These are phyloP conservation scores for Citrus mangshanensis DNA, from an alignment of 345 rosid genomes.

Conservation along the genomic window DNA sequence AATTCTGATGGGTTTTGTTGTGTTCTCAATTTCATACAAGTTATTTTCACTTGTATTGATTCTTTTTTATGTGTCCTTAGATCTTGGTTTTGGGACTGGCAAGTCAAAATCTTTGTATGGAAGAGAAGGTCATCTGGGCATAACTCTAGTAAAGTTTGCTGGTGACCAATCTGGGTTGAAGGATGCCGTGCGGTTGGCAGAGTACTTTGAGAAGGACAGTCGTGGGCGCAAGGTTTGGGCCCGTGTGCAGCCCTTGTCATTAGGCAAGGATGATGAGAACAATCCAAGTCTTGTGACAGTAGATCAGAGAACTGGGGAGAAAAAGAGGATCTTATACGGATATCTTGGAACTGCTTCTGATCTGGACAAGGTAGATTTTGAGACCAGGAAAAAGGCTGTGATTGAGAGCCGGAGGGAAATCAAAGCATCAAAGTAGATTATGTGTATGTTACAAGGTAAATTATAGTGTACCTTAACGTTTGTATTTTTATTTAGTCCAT, in stretches of 20 bases:
- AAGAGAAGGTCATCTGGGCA: slow-evolving; percentile 92
- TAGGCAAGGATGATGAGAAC: slow-evolving; percentile 75
- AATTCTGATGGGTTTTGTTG: not conserved
- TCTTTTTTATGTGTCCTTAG: slow-evolving; percentile 46
- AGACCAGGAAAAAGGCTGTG: slow-evolving; percentile 68
- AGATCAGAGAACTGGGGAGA: slow-evolving; percentile 70
- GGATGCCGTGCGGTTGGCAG: slow-evolving; percentile 73
- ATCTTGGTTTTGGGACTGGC: slow-evolving; percentile 74
- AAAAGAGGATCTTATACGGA: slow-evolving; percentile 74
- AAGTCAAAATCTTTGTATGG: slow-evolving; percentile 86
- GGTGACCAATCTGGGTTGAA: slow-evolving; percentile 69
- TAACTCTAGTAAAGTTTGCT: slow-evolving; percentile 64
- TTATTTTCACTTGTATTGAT: slow-evolving; percentile 1
- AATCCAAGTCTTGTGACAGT: slow-evolving; percentile 66
- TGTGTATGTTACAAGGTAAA: slow-evolving; percentile 30
- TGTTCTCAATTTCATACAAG: not conserved
- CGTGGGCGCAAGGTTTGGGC: slow-evolving; percentile 81
- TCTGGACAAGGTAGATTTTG: slow-evolving; percentile 75
- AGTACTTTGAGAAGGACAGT: slow-evolving; percentile 75
- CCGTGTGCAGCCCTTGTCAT: slow-evolving; percentile 44
- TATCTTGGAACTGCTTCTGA: slow-evolving; percentile 74
- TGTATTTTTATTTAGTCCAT: not conserved
- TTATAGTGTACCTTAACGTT: not conserved
- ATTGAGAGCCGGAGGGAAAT: slow-evolving; percentile 71
- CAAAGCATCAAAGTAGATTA: slow-evolving; percentile 36